A percentile compares a stretch with the other conserved stretches of the same genome.
These are phyloP conservation scores for Cadophora sp. DNA, from an alignment of 2,329 filamentous ascomycete genomes.

Conservation along the genomic window DNA sequence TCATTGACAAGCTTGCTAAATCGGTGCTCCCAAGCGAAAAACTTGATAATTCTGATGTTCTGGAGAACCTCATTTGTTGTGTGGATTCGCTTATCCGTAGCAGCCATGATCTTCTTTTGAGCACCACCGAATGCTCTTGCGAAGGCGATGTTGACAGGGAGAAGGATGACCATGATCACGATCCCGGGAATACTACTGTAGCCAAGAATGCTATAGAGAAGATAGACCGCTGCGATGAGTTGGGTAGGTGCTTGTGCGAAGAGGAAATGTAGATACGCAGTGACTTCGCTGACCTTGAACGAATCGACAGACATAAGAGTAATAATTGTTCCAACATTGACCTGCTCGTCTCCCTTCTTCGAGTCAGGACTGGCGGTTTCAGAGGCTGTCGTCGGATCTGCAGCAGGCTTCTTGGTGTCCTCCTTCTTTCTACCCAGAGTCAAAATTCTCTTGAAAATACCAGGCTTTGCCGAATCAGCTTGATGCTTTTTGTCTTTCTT, in stretches of 20 bases:
- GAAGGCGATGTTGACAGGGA: conserved; percentile 90
- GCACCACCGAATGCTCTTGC: conserved; percentile 84
- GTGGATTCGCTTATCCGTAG: conserved; percentile 94
- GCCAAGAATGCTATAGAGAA: conserved; percentile 91
- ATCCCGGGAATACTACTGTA: conserved; percentile 94
- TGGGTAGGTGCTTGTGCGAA: conserved; percentile 91
- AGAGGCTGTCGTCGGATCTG: conserved; percentile 21
- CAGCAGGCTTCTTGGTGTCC: conserved; percentile 50
- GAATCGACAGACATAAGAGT: conserved; percentile 99
- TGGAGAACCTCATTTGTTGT: conserved; percentile 96
- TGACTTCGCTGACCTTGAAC: conserved; percentile 96
- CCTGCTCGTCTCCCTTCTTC: conserved; percentile 69
- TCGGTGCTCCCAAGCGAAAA: conserved; percentile 96
- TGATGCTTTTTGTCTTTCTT: conserved; percentile 52
- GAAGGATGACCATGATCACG: conserved; percentile 83
- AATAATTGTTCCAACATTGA: conserved; percentile 97
- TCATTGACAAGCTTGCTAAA: conserved; percentile 88
- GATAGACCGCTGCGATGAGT: conserved; percentile 76
- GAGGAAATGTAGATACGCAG: conserved; percentile 95
- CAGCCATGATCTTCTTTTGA: conserved; percentile 89
- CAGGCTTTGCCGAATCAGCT: conserved; percentile 49
- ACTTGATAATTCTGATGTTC: conserved; percentile 99
- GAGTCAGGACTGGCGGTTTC: conserved; percentile 19
- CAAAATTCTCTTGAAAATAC: conserved; percentile 59
- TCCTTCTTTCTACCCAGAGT: conserved; percentile 55